Conservation (phyloP, 2,329 filamentous ascomycete species). For the Orbilia brochopaga region DNA sequence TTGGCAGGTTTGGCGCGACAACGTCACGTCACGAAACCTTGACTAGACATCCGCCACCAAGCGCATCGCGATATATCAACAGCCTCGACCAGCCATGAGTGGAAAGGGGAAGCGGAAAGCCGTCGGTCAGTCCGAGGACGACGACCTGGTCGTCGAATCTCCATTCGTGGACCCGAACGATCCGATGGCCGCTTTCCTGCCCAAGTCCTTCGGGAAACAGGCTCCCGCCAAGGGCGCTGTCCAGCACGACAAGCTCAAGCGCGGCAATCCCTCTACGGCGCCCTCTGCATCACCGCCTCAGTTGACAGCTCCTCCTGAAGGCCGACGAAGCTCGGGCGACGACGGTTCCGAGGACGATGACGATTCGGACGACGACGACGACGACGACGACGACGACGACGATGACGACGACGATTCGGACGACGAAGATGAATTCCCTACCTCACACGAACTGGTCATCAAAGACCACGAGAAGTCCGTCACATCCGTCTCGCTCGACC, state of each 20-base stretch:
- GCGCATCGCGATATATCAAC: background rate
- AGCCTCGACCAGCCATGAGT: slow-evolving; percentile 20
- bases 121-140: slow-evolving; percentile 57
- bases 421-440: slow-evolving; percentile 78
- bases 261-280: slow-evolving; percentile 24
- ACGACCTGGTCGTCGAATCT: slow-evolving; percentile 66
- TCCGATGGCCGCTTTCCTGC: slow-evolving; percentile 77
- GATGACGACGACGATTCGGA: slow-evolving; percentile 65
- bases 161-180: slow-evolving; percentile 68
- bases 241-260: slow-evolving; percentile 44
- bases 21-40: no score
- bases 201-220: slow-evolving; percentile 83
- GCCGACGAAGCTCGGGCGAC: slow-evolving; percentile 48
- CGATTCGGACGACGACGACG: slow-evolving; percentile 67
- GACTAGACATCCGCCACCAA: no score
- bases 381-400: slow-evolving; percentile 82
- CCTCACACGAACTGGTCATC: slow-evolving; percentile 89
- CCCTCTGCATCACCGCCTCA: slow-evolving; percentile 30
- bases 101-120: slow-evolving; percentile 41
- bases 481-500: slow-evolving; percentile 82
- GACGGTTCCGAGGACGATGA: slow-evolving; percentile 63
- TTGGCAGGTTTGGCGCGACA: no score
- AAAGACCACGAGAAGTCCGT: slow-evolving; percentile 90
- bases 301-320: slow-evolving; percentile 51
- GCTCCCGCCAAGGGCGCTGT: slow-evolving; percentile 58